Evolutionary conservation across 2,329 filamentous ascomycete species (phyloP).

Genomic region (Daldinia sp.): DNA sequence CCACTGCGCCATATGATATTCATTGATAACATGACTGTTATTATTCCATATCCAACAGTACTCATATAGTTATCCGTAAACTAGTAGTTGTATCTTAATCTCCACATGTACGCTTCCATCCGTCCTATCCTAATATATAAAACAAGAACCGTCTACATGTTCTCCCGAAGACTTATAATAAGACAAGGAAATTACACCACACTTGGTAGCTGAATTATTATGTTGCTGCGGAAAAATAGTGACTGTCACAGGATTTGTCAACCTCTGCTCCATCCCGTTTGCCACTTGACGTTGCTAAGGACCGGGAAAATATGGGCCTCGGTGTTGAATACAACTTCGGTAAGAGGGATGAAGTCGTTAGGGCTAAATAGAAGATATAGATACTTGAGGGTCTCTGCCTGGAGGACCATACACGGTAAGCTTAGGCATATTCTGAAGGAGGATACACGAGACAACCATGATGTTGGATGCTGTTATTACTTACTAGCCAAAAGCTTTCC

Average conservation of each 20-base stretch:
- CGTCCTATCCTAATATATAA: background rate
- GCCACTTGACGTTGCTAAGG: background rate
- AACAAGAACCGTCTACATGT: background rate
- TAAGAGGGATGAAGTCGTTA: constrained; percentile 70
- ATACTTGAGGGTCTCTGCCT: constrained; percentile 77
- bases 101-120: background rate
- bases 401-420: constrained; percentile 62
- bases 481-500: constrained; percentile 49
- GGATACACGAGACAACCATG: background rate
- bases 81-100: background rate
- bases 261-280: constrained; percentile 7
- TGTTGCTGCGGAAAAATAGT: no score
- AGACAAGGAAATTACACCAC: no score
- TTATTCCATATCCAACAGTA: no score
- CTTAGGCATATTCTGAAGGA: background rate
- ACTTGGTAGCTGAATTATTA: no score
- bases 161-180: no score
- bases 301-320: constrained; percentile 57
- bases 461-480: constrained; percentile 9
- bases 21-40: no score
- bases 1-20: no score
- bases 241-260: background rate
- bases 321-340: constrained; percentile 73
- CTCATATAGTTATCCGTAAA: background rate
- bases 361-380: constrained; percentile 78